phyloP scores from a whole-genome alignment of 768 basidiomycete genomes.

The Serpula lacrymans region DNA sequence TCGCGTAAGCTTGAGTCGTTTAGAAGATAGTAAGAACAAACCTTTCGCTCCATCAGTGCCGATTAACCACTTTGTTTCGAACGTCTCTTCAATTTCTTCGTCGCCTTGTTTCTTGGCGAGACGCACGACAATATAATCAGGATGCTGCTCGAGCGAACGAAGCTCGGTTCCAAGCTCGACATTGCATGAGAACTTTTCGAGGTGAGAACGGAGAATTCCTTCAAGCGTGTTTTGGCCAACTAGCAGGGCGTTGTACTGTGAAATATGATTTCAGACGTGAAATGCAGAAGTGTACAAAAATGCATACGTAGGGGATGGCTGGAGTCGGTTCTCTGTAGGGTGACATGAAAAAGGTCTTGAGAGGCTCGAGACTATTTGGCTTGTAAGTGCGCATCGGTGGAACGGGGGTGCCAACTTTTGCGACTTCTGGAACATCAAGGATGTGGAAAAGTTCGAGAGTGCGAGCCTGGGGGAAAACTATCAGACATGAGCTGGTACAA shows the following conservation, averaged over 20 bases:
- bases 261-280: neutral
- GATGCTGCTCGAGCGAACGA: slow-evolving; percentile 37
- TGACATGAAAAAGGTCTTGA: slow-evolving; percentile 5
- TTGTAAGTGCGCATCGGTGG: slow-evolving; percentile 33
- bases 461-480: slow-evolving; percentile 30
- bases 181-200: slow-evolving; percentile 16
- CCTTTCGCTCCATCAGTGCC: slow-evolving; percentile 40
- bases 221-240: slow-evolving; percentile 1
- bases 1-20: neutral
- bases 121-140: slow-evolving; percentile 33
- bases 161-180: slow-evolving; percentile 48
- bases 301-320: slow-evolving; percentile 23
- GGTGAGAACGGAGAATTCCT: slow-evolving; percentile 22
- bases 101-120: slow-evolving; percentile 19
- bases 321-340: slow-evolving; percentile 17
- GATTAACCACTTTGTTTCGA: slow-evolving; percentile 31
- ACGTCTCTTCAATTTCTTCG: slow-evolving; percentile 23
- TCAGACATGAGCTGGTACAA: neutral
- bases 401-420: slow-evolving; percentile 25
- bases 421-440: slow-evolving; percentile 37
- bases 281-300: neutral
- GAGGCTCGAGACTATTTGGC: slow-evolving; percentile 15
- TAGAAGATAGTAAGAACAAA: slow-evolving; percentile 4
- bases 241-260: slow-evolving; percentile 2
- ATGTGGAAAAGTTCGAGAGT: slow-evolving; percentile 42